Conservation (phyloP, 164 flowering plant species). For the Annona cherimola region DNA sequence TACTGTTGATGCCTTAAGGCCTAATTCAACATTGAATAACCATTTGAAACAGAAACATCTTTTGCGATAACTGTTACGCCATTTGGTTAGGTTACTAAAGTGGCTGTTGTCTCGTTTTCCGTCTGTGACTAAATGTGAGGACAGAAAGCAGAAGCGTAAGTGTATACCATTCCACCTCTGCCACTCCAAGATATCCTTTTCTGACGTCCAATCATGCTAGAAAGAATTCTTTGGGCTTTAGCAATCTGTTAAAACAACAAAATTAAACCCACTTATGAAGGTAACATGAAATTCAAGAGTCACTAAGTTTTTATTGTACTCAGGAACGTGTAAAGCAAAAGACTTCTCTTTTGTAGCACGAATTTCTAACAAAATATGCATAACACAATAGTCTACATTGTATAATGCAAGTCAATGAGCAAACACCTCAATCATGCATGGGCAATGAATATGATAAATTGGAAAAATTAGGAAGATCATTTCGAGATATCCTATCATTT, state of each 20-base stretch:
- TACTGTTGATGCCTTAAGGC: too few relatives aligned
- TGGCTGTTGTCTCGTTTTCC: not conserved
- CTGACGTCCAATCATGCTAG: constrained; percentile 35
- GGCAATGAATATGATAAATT: not conserved
- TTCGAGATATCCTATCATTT: not conserved
- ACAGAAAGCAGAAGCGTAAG: not conserved
- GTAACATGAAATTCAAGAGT: not conserved
- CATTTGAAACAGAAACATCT: too few relatives aligned
- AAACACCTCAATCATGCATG: not conserved
- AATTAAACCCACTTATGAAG: not conserved
- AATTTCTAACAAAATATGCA: not conserved
- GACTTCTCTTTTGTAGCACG: not conserved
- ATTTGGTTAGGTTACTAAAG: not conserved
- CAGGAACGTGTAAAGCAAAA: not conserved
- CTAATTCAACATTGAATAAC: too few relatives aligned
- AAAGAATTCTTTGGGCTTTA: constrained; percentile 39
- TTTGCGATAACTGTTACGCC: not conserved
- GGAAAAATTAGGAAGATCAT: not conserved
- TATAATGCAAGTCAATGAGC: not conserved
- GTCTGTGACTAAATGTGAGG: not conserved
- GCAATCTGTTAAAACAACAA: constrained; percentile 41
- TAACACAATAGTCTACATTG: not conserved
- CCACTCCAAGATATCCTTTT: constrained; percentile 56
- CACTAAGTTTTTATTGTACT: not conserved
- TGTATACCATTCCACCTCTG: constrained; percentile 59